Conservation (phyloP, 768 basidiomycete species). For the Agrocybe pediades region DNA sequence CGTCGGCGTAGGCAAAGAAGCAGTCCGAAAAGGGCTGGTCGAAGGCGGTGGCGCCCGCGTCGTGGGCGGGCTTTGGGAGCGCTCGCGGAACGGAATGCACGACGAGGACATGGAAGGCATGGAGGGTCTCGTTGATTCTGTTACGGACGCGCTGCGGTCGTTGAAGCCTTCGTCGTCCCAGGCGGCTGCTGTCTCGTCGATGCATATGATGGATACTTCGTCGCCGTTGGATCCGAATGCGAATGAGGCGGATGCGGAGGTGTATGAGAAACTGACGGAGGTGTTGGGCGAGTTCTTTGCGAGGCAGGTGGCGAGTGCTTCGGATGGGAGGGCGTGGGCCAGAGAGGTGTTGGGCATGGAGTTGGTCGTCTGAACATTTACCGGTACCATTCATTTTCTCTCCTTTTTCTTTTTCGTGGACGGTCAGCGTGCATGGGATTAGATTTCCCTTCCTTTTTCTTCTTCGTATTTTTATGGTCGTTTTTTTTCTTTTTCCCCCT, state of each 20-base stretch:
- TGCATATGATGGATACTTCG: background rate
- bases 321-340: slow-evolving; percentile 1
- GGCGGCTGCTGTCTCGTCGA: background rate
- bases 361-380: too few relatives aligned
- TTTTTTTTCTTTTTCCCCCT: too few relatives aligned
- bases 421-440: too few relatives aligned
- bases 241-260: background rate
- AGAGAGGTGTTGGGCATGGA: background rate
- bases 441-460: too few relatives aligned
- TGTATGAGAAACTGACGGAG: background rate
- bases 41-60: slow-evolving; percentile 80
- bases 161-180: background rate
- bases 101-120: slow-evolving; percentile 13
- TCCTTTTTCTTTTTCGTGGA: too few relatives aligned
- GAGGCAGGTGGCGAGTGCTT: background rate
- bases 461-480: too few relatives aligned
- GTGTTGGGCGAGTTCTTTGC: slow-evolving; percentile 1
- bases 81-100: background rate
- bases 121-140: slow-evolving; percentile 52
- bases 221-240: background rate
- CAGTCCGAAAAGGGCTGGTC: slow-evolving; percentile 78
- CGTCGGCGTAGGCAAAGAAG: slow-evolving; percentile 82
- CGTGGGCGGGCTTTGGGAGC: slow-evolving; percentile 65
- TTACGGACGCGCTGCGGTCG: slow-evolving; percentile 38
- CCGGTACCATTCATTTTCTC: too few relatives aligned